A percentile compares a stretch with the other conserved stretches of the same genome.
These are phyloP conservation scores for Suillus alpinus DNA, from an alignment of 768 basidiomycete genomes.

Conservation along the genomic window DNA sequence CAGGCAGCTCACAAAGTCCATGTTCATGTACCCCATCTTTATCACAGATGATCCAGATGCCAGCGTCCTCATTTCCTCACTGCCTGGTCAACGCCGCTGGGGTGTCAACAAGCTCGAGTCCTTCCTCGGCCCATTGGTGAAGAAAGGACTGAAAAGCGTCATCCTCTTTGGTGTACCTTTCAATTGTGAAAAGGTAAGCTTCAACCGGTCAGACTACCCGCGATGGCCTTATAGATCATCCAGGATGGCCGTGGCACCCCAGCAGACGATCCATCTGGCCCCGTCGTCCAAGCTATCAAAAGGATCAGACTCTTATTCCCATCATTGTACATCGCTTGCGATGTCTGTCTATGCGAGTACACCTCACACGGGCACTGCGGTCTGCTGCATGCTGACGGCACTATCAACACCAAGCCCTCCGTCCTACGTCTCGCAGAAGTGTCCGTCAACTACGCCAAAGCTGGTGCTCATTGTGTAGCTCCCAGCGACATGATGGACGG, in stretches of 20 bases:
- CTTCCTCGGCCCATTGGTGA: constrained; percentile 83
- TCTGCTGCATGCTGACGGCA: constrained; percentile 66
- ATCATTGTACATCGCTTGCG: constrained; percentile 81
- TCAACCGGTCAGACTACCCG: background rate
- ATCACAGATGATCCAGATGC: constrained; percentile 94
- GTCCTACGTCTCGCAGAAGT: constrained; percentile 90
- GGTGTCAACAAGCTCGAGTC: constrained; percentile 89
- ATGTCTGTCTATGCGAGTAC: constrained; percentile 99
- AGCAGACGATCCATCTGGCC: constrained; percentile 87
- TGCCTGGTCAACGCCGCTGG: constrained; percentile 92
- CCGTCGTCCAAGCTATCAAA: constrained; percentile 91
- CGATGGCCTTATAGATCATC: background rate
- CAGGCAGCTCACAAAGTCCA: constrained; percentile 79
- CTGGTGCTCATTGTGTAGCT: constrained; percentile 97
- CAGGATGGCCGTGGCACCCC: constrained; percentile 83
- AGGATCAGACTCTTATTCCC: constrained; percentile 79
- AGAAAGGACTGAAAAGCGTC: constrained; percentile 88
- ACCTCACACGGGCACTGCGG: constrained; percentile 98
- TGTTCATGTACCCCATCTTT: constrained; percentile 99
- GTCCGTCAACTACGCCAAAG: constrained; percentile 85
- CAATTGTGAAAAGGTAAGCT: constrained; percentile 69
- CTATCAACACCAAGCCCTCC: constrained; percentile 74
- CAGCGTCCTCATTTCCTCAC: constrained; percentile 65
- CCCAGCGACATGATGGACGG: constrained; percentile 99
- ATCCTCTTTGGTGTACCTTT: constrained; percentile 95